Conservation (phyloP, 148 eudicot genomes). For the Limonium bicolor region DNA sequence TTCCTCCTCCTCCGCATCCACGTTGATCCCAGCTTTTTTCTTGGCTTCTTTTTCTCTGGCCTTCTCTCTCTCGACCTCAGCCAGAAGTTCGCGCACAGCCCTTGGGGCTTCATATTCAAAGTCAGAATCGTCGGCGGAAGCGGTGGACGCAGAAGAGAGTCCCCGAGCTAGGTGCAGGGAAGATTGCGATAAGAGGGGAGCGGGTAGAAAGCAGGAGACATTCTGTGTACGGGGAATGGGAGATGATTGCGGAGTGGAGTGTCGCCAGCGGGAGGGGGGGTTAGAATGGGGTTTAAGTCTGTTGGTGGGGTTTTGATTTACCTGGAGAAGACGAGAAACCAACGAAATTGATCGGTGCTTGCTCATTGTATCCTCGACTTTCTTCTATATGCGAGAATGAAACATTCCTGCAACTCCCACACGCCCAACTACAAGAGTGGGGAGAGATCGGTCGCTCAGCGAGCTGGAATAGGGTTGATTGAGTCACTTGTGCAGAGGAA, state of each 20-base stretch:
- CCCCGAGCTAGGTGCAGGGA: not conserved
- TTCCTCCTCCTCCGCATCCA: constrained; percentile 41
- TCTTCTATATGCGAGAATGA: too few relatives aligned
- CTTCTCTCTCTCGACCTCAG: constrained; percentile 26
- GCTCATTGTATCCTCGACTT: constrained; percentile 4
- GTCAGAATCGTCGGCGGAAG: not conserved
- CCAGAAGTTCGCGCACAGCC: constrained; percentile 9
- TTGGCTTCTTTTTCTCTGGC: constrained; percentile 41
- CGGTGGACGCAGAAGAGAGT: not conserved
- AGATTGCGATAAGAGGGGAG: not conserved
- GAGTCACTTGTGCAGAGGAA: too few relatives aligned
- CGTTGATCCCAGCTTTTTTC: constrained; percentile 34
- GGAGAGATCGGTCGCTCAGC: too few relatives aligned
- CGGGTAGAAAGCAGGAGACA: not conserved
- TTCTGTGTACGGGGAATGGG: too few relatives aligned
- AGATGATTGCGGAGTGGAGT: not conserved
- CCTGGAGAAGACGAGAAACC: constrained; percentile 3
- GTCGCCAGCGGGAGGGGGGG: constrained; percentile 1
- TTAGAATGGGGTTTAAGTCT: not conserved
- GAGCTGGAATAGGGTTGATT: too few relatives aligned
- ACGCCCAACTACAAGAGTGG: too few relatives aligned
- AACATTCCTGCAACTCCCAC: too few relatives aligned
- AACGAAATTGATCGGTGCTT: constrained; percentile 1
- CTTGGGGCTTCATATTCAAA: not conserved
- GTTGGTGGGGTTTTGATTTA: not conserved